phyloP scores from a whole-genome alignment of 78 protist species.

The Blattamonas nauphoetae region DNA sequence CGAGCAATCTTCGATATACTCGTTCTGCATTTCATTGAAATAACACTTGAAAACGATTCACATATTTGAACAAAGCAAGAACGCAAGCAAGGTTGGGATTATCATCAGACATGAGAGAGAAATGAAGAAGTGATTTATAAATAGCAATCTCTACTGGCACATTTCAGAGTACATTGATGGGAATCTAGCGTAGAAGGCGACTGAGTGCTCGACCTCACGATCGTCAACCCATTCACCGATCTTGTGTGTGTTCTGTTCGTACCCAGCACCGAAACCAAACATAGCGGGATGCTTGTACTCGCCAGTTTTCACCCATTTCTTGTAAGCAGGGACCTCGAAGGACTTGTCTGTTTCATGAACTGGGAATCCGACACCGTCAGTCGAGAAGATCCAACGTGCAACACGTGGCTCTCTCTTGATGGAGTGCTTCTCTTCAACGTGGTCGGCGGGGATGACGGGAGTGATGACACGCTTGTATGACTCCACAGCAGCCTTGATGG shows the following conservation, averaged over 20 bases:
- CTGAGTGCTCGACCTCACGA: constrained; percentile 16
- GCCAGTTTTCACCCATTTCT: constrained; percentile 17
- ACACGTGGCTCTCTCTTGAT: constrained; percentile 34
- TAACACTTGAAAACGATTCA: too few relatives aligned
- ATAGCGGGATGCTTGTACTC: constrained; percentile 31
- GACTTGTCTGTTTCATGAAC: not conserved
- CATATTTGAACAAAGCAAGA: too few relatives aligned
- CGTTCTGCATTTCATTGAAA: too few relatives aligned
- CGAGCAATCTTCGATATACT: too few relatives aligned
- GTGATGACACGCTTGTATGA: constrained; percentile 33
- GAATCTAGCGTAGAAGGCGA: constrained; percentile 20
- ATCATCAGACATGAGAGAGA: too few relatives aligned
- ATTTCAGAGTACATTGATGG: constrained; percentile 16
- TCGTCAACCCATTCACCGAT: constrained; percentile 22
- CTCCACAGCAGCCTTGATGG: constrained; percentile 31
- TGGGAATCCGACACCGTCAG: constrained; percentile 47
- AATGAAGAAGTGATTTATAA: too few relatives aligned
- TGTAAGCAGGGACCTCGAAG: not conserved
- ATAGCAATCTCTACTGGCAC: too few relatives aligned
- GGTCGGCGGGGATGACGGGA: constrained; percentile 21
- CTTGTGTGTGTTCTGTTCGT: constrained; percentile 24
- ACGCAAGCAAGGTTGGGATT: too few relatives aligned
- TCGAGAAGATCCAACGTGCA: constrained; percentile 42
- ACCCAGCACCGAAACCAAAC: constrained; percentile 36
- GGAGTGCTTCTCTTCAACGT: not conserved